These are phyloP conservation scores for Pythium folliculosum DNA, from an alignment of 352 stramenopile genomes.

Conservation along the genomic window DNA sequence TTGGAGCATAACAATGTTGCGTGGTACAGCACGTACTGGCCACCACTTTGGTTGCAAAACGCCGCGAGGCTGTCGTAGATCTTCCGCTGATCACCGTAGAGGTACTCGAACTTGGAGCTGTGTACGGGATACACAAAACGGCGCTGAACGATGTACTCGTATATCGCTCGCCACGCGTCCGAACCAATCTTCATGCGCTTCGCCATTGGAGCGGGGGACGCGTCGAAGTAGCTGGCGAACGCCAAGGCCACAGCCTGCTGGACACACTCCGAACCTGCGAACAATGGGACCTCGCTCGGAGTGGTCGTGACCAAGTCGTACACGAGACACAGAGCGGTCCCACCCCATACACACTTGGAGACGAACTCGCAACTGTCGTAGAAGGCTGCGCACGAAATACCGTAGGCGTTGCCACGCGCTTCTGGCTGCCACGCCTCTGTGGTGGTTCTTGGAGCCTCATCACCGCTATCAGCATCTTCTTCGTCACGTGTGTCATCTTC, in stretches of 20 bases:
- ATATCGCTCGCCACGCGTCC: conserved; percentile 4
- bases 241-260: neutral
- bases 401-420: neutral
- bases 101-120: neutral
- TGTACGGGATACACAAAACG: neutral
- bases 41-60: conserved; percentile 3
- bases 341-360: neutral
- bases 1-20: neutral
- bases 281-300: neutral
- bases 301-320: neutral
- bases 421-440: neutral
- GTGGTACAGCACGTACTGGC: neutral
- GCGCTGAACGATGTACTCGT: conserved; percentile 2
- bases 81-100: neutral
- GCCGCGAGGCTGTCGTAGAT: neutral
- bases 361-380: neutral
- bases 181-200: conserved; percentile 3
- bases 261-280: neutral
- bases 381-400: neutral
- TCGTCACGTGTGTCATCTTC: neutral
- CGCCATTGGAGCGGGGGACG: neutral
- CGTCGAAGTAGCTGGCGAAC: neutral
- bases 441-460: neutral
- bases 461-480: neutral
- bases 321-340: neutral